Percentiles rank a stretch among this genome's conserved stretches.
Conservation (phyloP, 2,329 filamentous ascomycete species). For the Ustulina deusta region DNA sequence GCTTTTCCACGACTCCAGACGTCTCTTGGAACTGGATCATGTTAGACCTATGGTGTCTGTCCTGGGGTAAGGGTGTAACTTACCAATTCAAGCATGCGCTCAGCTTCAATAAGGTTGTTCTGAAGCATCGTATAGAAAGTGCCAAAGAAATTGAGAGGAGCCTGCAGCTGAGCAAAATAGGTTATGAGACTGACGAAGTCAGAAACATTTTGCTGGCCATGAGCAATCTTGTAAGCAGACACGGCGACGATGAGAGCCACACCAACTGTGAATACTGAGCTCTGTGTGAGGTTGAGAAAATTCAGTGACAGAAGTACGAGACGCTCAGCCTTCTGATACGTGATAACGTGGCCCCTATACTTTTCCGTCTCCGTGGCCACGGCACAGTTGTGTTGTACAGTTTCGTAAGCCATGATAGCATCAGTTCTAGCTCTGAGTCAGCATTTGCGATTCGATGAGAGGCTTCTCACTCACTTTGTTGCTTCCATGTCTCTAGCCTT, state of each 20-base stretch:
- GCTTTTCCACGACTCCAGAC: slow-evolving; percentile 57
- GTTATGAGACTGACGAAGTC: slow-evolving; percentile 63
- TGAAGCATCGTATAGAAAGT: slow-evolving; percentile 61
- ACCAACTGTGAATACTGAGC: slow-evolving; percentile 72
- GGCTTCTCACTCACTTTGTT: slow-evolving; percentile 51
- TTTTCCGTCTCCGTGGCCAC: slow-evolving; percentile 68
- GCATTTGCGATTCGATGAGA: background rate
- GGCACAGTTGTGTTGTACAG: slow-evolving; percentile 74
- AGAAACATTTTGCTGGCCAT: slow-evolving; percentile 64
- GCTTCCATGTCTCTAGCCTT: slow-evolving; percentile 62
- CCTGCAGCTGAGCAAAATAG: slow-evolving; percentile 54
- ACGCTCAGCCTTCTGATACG: slow-evolving; percentile 69
- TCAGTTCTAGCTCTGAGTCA: slow-evolving; percentile 53
- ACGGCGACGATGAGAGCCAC: slow-evolving; percentile 71
- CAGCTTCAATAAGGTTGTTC: slow-evolving; percentile 60
- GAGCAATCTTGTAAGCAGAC: slow-evolving; percentile 71
- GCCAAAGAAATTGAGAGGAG: slow-evolving; percentile 71
- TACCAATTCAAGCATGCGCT: slow-evolving; percentile 59
- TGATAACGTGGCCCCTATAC: slow-evolving; percentile 66
- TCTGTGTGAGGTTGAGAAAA: slow-evolving; percentile 71
- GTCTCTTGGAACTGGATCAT: slow-evolving; percentile 56
- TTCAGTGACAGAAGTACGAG: slow-evolving; percentile 68
- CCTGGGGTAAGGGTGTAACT: slow-evolving; percentile 27
- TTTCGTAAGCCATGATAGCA: slow-evolving; percentile 63
- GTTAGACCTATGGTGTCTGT: slow-evolving; percentile 18